phyloP scores from a whole-genome alignment of 352 stramenopile species.

The Globisporangium paroecandrum region DNA sequence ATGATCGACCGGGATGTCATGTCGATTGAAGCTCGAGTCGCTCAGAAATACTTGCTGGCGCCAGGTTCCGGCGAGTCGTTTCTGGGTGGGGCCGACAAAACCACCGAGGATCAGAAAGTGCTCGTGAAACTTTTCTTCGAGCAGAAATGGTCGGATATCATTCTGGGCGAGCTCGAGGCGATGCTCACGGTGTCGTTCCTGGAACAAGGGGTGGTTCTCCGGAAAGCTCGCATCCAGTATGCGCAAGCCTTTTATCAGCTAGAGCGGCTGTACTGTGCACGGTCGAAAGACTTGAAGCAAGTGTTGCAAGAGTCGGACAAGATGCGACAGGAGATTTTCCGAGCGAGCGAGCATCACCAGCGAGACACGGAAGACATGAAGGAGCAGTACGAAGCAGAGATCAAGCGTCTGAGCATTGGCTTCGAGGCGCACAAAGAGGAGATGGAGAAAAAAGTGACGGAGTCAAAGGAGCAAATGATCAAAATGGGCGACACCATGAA shows the following conservation, averaged over 20 bases:
- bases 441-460: constrained; percentile 63
- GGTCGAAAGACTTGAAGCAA: constrained; percentile 31
- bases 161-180: constrained; percentile 80
- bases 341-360: constrained; percentile 34
- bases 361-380: constrained; percentile 41
- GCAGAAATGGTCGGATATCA: constrained; percentile 89
- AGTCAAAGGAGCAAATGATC: constrained; percentile 77
- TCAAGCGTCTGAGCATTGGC: constrained; percentile 33
- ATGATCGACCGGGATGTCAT: constrained; percentile 71
- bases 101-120: constrained; percentile 21
- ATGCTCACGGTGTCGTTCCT: constrained; percentile 89
- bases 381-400: constrained; percentile 48
- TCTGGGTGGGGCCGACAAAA: neutral
- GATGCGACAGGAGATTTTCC: constrained; percentile 30
- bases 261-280: constrained; percentile 43
- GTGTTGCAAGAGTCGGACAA: constrained; percentile 37
- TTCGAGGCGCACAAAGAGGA: constrained; percentile 57
- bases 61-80: neutral
- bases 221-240: constrained; percentile 77
- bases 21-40: constrained; percentile 45
- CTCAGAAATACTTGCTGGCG: constrained; percentile 24
- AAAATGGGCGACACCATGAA: constrained; percentile 93
- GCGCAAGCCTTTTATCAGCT: constrained; percentile 76
- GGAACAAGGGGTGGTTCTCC: constrained; percentile 80
- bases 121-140: constrained; percentile 79